Conservation (phyloP, 1,284 basidiomycete genomes). For the Microbotryum silenes-acaulis region DNA sequence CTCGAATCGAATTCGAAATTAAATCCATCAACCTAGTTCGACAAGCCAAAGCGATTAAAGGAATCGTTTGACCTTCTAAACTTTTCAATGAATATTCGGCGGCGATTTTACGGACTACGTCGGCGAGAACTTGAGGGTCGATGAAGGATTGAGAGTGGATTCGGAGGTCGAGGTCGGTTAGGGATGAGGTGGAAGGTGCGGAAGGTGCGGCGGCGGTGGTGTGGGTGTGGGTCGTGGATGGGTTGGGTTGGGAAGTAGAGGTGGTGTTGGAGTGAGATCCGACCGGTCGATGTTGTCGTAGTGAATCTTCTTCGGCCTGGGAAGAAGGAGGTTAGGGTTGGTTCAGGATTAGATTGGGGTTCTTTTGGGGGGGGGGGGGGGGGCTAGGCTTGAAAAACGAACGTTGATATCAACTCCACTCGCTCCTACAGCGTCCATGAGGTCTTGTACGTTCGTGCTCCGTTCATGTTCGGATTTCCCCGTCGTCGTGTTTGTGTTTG, state of each 20-base stretch:
- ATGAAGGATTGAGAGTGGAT: slow-evolving; percentile 29
- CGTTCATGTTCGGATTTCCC: no score
- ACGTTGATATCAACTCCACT: slow-evolving; percentile 37
- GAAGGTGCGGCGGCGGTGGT: background rate
- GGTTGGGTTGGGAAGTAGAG: no score
- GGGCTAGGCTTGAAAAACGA: no score
- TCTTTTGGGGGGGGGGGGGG: no score
- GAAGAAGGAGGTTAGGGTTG: no score
- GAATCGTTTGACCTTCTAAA: slow-evolving; percentile 37
- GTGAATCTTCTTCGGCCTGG: slow-evolving; percentile 36
- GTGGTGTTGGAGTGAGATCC: no score
- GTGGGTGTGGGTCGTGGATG: background rate
- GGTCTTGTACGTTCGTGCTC: slow-evolving; percentile 33
- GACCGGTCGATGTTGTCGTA: slow-evolving; percentile 11
- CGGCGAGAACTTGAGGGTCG: slow-evolving; percentile 29
- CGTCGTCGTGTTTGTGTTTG: no score
- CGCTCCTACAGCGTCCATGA: slow-evolving; percentile 37
- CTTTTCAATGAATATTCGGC: slow-evolving; percentile 35
- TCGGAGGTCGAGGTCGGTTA: slow-evolving; percentile 3
- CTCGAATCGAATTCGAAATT: slow-evolving; percentile 59
- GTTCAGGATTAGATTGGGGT: no score
- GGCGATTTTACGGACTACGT: slow-evolving; percentile 33
- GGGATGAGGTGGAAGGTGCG: background rate
- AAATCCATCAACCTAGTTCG: slow-evolving; percentile 65
- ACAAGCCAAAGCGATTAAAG: slow-evolving; percentile 58